phyloP scores from a whole-genome alignment of 139 green algal genomes.

The Haematococcus lacustris region DNA sequence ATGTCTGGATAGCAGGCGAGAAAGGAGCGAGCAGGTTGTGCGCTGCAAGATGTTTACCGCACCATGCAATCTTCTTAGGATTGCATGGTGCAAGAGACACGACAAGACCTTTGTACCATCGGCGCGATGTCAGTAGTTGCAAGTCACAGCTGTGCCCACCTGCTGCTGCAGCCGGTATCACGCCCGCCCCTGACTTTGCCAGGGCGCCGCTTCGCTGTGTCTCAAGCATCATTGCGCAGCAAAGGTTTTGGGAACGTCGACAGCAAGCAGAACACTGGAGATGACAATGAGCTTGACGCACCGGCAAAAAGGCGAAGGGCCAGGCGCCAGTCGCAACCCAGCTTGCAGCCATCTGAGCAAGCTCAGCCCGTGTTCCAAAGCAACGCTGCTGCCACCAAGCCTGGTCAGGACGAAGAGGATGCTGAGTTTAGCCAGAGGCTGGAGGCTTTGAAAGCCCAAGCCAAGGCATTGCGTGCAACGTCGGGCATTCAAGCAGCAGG shows the following conservation, averaged over 20 bases:
- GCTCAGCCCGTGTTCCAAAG: neutral
- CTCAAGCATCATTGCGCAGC: neutral
- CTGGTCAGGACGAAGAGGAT: slow-evolving; percentile 23
- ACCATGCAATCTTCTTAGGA: too few species aligned
- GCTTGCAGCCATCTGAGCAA: neutral
- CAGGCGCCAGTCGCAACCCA: neutral
- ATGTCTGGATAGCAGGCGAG: too few species aligned
- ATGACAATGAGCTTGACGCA: neutral
- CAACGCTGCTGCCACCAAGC: neutral
- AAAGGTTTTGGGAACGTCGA: neutral
- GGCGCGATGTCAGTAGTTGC: too few species aligned
- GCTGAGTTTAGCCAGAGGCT: slow-evolving; percentile 39
- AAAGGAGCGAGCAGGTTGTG: too few species aligned
- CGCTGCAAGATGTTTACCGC: too few species aligned
- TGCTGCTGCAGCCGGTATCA: too few species aligned
- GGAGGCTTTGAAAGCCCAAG: slow-evolving; percentile 15
- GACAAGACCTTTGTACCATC: too few species aligned
- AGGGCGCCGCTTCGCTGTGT: too few species aligned
- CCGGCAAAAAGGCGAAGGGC: neutral
- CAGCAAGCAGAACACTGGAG: neutral
- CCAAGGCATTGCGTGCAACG: neutral
- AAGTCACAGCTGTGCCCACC: too few species aligned
- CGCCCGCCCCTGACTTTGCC: too few species aligned
- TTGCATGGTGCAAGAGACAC: too few species aligned
- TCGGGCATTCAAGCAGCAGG: neutral